Evolutionary conservation across 2,329 filamentous ascomycete genomes (phyloP).

Genomic region (Leptographium lundbergii): DNA sequence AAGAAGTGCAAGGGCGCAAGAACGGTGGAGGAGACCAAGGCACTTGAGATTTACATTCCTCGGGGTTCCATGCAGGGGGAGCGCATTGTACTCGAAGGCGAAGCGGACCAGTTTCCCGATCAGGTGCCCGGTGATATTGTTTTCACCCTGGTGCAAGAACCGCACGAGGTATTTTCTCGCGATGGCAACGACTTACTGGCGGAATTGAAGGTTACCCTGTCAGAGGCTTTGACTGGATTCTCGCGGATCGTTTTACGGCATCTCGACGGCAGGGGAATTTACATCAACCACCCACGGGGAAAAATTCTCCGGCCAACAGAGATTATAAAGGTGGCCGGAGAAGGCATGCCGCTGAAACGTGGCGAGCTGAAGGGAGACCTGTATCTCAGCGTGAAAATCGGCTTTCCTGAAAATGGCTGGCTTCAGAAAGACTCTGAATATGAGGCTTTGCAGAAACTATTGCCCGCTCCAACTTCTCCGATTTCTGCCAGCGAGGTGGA

Average conservation of each 20-base stretch:
- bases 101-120: constrained; percentile 85
- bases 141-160: constrained; percentile 72
- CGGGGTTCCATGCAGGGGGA: constrained; percentile 79
- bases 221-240: constrained; percentile 80
- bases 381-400: constrained; percentile 72
- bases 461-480: constrained; percentile 51
- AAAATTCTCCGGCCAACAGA: constrained; percentile 75
- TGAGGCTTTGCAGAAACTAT: constrained; percentile 57
- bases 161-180: constrained; percentile 70
- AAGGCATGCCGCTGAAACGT: constrained; percentile 90
- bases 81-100: constrained; percentile 77
- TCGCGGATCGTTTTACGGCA: constrained; percentile 83
- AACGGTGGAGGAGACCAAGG: constrained; percentile 79
- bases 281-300: constrained; percentile 65
- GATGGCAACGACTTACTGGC: constrained; percentile 76
- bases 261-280: constrained; percentile 83
- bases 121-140: constrained; percentile 87
- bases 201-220: constrained; percentile 66
- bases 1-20: constrained; percentile 97
- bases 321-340: constrained; percentile 70
- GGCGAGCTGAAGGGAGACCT: constrained; percentile 76
- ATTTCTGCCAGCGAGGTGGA: constrained; percentile 81
- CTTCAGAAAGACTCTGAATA: constrained; percentile 58
- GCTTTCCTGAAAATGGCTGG: constrained; percentile 85
- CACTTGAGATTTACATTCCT: constrained; percentile 91